Conservation (phyloP, 768 basidiomycete species). For the Tephrocybe sp. region DNA sequence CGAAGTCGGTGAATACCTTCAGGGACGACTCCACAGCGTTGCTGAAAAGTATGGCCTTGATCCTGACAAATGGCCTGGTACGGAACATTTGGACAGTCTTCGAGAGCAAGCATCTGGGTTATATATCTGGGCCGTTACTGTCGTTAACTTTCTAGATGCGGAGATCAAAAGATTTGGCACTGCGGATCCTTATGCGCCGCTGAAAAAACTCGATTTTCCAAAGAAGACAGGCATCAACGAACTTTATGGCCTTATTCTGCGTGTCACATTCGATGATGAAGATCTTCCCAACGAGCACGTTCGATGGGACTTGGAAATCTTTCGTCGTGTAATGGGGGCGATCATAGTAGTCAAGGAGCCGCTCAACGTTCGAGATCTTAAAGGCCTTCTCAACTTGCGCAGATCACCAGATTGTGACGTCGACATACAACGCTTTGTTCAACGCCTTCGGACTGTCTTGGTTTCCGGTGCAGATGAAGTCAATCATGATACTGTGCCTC, state of each 20-base stretch:
- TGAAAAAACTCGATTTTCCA: no score
- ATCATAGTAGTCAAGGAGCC: slow-evolving; percentile 1
- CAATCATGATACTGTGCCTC: not conserved
- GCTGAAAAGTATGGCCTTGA: slow-evolving; percentile 5
- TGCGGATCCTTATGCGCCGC: no score
- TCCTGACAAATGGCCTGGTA: slow-evolving; percentile 8
- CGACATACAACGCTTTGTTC: not conserved
- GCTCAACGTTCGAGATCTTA: not conserved
- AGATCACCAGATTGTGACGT: not conserved
- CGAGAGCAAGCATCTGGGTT: slow-evolving; percentile 7
- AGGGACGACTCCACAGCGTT: slow-evolving; percentile 2
- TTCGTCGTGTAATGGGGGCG: not conserved
- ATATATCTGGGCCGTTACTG: slow-evolving; percentile 17
- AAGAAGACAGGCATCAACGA: no score
- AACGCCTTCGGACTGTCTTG: not conserved
- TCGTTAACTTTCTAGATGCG: slow-evolving; percentile 3
- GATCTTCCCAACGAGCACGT: no score
- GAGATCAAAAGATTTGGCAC: no score
- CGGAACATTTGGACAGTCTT: slow-evolving; percentile 5
- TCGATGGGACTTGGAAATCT: not conserved
- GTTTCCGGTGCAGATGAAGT: not conserved
- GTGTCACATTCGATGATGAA: no score
- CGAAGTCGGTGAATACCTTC: slow-evolving; percentile 13
- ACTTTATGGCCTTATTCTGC: no score
- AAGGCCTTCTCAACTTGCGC: not conserved